Conservation (phyloP, 2,329 filamentous ascomycete species). For the Verticillium alfalfae region DNA sequence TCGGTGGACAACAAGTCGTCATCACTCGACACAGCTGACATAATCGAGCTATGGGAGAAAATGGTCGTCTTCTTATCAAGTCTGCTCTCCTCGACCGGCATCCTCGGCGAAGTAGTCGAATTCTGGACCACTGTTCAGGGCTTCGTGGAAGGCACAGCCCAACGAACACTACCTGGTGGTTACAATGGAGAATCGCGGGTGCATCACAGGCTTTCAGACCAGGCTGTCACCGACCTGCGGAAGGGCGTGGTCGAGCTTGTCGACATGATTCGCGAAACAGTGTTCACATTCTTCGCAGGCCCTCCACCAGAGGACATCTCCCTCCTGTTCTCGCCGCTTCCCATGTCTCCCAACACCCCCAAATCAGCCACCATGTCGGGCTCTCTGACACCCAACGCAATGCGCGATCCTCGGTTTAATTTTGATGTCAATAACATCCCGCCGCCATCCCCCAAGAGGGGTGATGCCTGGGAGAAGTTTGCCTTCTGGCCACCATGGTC, state of each 20-base stretch:
- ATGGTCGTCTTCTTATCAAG: slow-evolving; percentile 67
- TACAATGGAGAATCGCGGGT: slow-evolving; percentile 75
- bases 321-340: slow-evolving; percentile 75
- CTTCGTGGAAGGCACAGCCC: slow-evolving; percentile 82
- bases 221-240: slow-evolving; percentile 66
- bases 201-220: slow-evolving; percentile 73
- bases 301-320: slow-evolving; percentile 89
- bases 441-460: slow-evolving; percentile 68
- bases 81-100: slow-evolving; percentile 71
- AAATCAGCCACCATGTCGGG: slow-evolving; percentile 38
- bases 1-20: slow-evolving; percentile 53
- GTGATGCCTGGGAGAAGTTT: slow-evolving; percentile 86
- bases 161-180: slow-evolving; percentile 71
- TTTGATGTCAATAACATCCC: slow-evolving; percentile 75
- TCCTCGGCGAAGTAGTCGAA: slow-evolving; percentile 83
- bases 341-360: slow-evolving; percentile 64
- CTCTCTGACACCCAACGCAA: slow-evolving; percentile 46
- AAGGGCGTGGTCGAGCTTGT: slow-evolving; percentile 79
- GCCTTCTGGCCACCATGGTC: slow-evolving; percentile 95
- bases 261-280: slow-evolving; percentile 71
- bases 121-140: slow-evolving; percentile 91
- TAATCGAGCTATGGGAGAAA: slow-evolving; percentile 92
- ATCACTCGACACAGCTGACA: slow-evolving; percentile 70
- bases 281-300: slow-evolving; percentile 79
- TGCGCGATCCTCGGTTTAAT: slow-evolving; percentile 69